Conservation (phyloP, 192 early-diverging fungal genomes). For the Nowakowskiella sp. region DNA sequence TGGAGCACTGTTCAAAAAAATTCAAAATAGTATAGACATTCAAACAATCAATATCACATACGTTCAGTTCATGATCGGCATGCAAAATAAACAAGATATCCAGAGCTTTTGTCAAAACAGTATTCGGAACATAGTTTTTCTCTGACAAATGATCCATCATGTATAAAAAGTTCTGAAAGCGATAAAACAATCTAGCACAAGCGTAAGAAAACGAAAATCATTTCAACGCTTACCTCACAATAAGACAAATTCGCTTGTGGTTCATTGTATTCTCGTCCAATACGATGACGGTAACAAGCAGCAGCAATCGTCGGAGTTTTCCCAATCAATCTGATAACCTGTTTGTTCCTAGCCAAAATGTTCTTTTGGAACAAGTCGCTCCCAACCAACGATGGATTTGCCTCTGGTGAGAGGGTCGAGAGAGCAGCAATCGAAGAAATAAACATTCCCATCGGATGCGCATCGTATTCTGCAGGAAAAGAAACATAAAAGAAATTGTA, state of each 20-base stretch:
- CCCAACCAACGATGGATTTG: constrained; percentile 56
- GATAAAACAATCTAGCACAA: not conserved
- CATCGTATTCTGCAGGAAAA: too few species aligned
- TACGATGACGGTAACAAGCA: constrained; percentile 53
- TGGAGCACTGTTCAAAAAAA: constrained; percentile 37
- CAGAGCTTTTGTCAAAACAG: constrained; percentile 48
- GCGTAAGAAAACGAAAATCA: not conserved
- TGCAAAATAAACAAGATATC: constrained; percentile 65
- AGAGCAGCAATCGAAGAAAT: constrained; percentile 52
- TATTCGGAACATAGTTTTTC: constrained; percentile 49
- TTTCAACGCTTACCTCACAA: too few species aligned
- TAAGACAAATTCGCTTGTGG: too few species aligned
- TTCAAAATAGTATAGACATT: constrained; percentile 9
- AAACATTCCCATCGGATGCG: constrained; percentile 56
- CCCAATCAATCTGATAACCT: constrained; percentile 52
- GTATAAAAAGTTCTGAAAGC: constrained; percentile 45
- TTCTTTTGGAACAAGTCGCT: constrained; percentile 29
- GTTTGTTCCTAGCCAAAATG: constrained; percentile 10
- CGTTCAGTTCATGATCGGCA: constrained; percentile 50
- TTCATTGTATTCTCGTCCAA: constrained; percentile 43
- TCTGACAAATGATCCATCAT: constrained; percentile 61
- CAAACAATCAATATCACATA: constrained; percentile 19
- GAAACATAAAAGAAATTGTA: constrained; percentile 21
- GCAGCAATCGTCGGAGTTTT: constrained; percentile 59
- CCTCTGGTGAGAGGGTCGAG: constrained; percentile 61